These are phyloP conservation scores for Trichoderma aggressivum DNA, from an alignment of 2,329 filamentous ascomycete species.

Conservation along the genomic window DNA sequence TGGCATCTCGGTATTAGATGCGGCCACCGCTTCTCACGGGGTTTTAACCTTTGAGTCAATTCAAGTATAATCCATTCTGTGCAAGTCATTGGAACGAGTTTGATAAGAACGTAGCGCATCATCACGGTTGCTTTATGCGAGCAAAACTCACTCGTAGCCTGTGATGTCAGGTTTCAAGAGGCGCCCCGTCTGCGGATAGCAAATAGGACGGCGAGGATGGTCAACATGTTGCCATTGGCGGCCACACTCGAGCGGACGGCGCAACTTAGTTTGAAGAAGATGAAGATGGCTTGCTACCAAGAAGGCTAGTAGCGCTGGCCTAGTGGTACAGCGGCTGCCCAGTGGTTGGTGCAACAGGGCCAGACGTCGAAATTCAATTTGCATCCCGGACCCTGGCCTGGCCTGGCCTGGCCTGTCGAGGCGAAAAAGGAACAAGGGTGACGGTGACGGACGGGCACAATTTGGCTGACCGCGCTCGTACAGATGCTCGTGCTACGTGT, in stretches of 20 bases:
- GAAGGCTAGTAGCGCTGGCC: not conserved
- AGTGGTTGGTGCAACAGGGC: not conserved
- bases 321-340: not conserved
- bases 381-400: slow-evolving; percentile 2
- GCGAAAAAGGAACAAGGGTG: not conserved
- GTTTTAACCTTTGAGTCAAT: not conserved
- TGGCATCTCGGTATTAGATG: slow-evolving; percentile 5
- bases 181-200: not conserved
- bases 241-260: not conserved
- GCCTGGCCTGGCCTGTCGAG: not conserved
- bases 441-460: not conserved
- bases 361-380: not conserved
- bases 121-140: not conserved
- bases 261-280: not conserved
- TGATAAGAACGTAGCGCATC: not conserved
- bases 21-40: not conserved
- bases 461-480: not conserved
- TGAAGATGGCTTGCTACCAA: not conserved
- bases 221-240: slow-evolving; percentile 7
- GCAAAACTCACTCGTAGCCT: not conserved
- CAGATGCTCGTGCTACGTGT: not conserved
- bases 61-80: not conserved
- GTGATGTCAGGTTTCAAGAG: slow-evolving; percentile 10
- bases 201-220: slow-evolving; percentile 9
- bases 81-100: not conserved